Conservation (phyloP, 371 early-diverging fungal species). For the Mucor velutinosus region DNA sequence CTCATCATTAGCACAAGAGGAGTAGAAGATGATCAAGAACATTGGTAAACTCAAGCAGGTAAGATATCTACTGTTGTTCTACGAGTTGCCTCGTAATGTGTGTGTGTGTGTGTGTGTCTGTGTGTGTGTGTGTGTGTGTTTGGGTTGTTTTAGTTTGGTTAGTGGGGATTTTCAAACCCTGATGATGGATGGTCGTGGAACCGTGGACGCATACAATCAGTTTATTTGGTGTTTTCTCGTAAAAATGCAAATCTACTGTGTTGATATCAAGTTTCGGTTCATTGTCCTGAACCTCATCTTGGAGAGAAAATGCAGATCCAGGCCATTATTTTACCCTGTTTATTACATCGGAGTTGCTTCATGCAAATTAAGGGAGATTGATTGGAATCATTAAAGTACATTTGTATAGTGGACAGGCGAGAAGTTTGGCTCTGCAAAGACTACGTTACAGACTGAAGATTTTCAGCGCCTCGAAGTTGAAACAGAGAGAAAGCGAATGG, state of each 20-base stretch:
- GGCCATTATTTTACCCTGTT: slow-evolving; percentile 5
- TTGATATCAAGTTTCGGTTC: background rate
- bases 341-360: slow-evolving; percentile 1
- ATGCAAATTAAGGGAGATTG: background rate
- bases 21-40: slow-evolving; percentile 59
- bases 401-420: slow-evolving; percentile 53
- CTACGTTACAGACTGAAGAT: slow-evolving; percentile 48
- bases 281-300: background rate
- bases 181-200: background rate
- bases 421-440: slow-evolving; percentile 50
- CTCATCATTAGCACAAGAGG: background rate
- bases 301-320: background rate
- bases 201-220: background rate
- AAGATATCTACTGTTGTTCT: slow-evolving; percentile 4
- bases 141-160: background rate
- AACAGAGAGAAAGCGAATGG: slow-evolving; percentile 34
- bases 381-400: background rate
- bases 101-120: no score
- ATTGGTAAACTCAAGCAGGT: slow-evolving; percentile 74
- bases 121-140: background rate
- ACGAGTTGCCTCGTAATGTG: background rate
- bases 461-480: slow-evolving; percentile 44
- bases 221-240: background rate
- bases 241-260: background rate
- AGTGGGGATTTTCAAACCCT: background rate